Conservation (phyloP, 257 asterid species). For the Lycium barbarum region DNA sequence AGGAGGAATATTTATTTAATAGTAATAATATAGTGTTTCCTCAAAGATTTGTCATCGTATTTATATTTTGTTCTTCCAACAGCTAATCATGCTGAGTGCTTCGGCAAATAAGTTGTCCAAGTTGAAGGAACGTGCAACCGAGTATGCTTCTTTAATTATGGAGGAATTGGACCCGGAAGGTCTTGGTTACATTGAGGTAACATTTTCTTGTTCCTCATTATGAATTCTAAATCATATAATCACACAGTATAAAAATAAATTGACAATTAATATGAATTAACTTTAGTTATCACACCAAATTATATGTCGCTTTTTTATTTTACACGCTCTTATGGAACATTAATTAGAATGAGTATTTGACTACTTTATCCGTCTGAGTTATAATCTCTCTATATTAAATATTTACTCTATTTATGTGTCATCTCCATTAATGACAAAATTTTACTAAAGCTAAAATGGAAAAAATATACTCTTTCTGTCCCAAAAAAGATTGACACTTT, state of each 20-base stretch:
- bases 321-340: no score
- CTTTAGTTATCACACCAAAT: neutral
- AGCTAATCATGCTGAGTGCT: constrained; percentile 93
- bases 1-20: neutral
- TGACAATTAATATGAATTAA: neutral
- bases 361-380: no score
- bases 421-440: no score
- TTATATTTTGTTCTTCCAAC: constrained; percentile 34
- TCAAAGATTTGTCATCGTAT: neutral
- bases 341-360: no score
- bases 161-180: constrained; percentile 91
- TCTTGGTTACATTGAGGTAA: constrained; percentile 91
- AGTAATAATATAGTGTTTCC: neutral
- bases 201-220: neutral
- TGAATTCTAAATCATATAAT: neutral
- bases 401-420: no score
- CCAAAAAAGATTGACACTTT: no score
- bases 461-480: no score
- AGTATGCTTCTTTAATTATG: constrained; percentile 84
- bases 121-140: constrained; percentile 86
- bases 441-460: no score
- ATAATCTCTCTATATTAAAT: no score
- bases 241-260: neutral
- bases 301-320: no score
- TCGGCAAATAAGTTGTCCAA: constrained; percentile 88